Evolutionary conservation across 2,329 filamentous ascomycete genomes (phyloP).

Genomic region (Nemania diffusa): DNA sequence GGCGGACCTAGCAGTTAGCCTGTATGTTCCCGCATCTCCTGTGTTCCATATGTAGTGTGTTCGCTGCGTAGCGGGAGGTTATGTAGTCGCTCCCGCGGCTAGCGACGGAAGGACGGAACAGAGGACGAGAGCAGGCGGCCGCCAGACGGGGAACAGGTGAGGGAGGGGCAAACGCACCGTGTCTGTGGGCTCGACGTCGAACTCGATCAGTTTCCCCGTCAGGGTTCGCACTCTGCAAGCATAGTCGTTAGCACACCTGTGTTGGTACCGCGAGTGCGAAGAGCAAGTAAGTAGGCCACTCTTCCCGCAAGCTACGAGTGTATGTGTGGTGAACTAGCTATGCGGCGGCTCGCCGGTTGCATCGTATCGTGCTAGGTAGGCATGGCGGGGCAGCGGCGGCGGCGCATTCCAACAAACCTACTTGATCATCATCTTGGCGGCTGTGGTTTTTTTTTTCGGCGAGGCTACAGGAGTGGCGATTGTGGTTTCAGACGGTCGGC

Average conservation of each 20-base stretch:
- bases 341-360: not conserved
- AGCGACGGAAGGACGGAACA: too few relatives aligned
- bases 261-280: not conserved
- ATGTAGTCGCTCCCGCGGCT: not conserved
- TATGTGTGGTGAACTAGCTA: not conserved
- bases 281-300: not conserved
- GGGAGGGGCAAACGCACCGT: conserved; percentile 68
- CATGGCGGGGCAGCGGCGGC: conserved; percentile 28
- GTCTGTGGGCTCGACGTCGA: conserved; percentile 94
- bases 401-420: conserved; percentile 35
- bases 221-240: conserved; percentile 88
- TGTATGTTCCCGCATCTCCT: not conserved
- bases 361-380: not conserved
- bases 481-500: not conserved
- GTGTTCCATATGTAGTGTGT: not conserved
- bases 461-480: not conserved
- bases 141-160: not conserved
- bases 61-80: not conserved
- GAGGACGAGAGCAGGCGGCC: too few relatives aligned
- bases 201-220: conserved; percentile 98
- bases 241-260: conserved; percentile 24
- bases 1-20: conserved; percentile 1
- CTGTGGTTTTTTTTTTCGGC: conserved; percentile 9
- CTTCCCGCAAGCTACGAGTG: not conserved
- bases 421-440: conserved; percentile 48